Evolutionary conservation across 495 filamentous ascomycete species (phyloP), one percentile per base, ranked within the genome.

Genomic region (Viridothelium virens): DNA sequence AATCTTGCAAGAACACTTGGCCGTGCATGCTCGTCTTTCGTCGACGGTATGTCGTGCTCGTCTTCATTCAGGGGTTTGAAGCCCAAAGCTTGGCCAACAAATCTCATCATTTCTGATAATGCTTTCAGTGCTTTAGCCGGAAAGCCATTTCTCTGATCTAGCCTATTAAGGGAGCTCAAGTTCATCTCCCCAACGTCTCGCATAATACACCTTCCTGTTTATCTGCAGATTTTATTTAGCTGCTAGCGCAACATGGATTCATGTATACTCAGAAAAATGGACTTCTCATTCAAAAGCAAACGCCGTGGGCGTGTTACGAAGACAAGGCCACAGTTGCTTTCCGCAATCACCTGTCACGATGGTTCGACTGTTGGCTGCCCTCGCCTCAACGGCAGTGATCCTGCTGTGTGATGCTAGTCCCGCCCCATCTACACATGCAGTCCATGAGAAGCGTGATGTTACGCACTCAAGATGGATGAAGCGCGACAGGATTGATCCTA

Each of bases 391-490:
- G 18, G 38, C 36, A 44, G n/a, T 61, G 25, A 18, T 36, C 12
- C 44, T 10, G 25, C 25, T n/a, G 53, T 59, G 53, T 33, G 64
- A 44, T n/a, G 66, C 62, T 5, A 48, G 4, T 11, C 44, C 62
- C 7, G 18, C 66, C n/a, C 64, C 56, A 12, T 34, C 37, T 56
- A 14, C 50, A n/a, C 65, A 70, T 37, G 61, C 63, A 25, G 9
- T 67, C 12, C 68, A 70, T 56, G 69, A 71, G 47, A 66, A 63
- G 47, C 69, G 69, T 6, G 64, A 71, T 25, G 2, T 64, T 18
- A 50, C 59, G 16, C 25, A 31, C 37, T 25, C 61, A 25, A 50
- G 50, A 61, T 71, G 69, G 69, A 44, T 16, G 18, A 71, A 69
- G 53, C 25, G 67, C 11, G 63, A 65, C 18, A 66, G 65, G 14